Evolutionary conservation across 2,329 filamentous ascomycete genomes (phyloP), one percentile per base, ranked within the genome.

Genomic region (Sphaerulina populicola): DNA sequence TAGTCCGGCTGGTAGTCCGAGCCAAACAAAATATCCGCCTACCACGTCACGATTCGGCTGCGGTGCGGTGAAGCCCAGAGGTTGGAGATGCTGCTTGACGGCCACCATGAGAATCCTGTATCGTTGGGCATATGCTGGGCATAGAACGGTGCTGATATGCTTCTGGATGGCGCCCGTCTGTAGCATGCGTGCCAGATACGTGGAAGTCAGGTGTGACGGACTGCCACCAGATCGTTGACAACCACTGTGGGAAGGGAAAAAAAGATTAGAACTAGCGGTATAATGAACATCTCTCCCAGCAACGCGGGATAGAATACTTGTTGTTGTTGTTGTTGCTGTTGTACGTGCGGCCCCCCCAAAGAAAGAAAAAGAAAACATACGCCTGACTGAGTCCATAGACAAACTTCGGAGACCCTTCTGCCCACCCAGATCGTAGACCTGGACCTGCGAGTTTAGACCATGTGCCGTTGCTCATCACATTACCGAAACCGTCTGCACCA

Each of bases 391-490:
- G 67, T 10, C 76, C 79, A 61, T 75, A 76, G 4, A 76, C 75
- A 51, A 86, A 69, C 59, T 78, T 81, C 47, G 76, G 72, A 5
- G 81, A 83, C 0, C 78, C 85, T 66, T 95, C 88, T 1, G 82
- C 79, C 90, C 90, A 97, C n/a, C 91, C 91, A 0, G 86, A 90
- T 10, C 91, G 77, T 45, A 86, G 70, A 0, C 91, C 93, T 0
- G 91, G 89, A 0, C 81, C 88, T 27, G 82, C 77, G 35, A 97
- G 81, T 68, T 98, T 98, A 66, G 82, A 88, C 68, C 97, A 97
- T 6, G 84, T 88, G 18, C 86, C 89, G 66, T 97, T 97, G 62
- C 85, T 90, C 33, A 90, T 74, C 8, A 81, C 78, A 66, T 97
- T 83, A 9, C 91, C 89, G 65, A 91, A 95, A 39, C 74, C 74